These are phyloP conservation scores for Scheffersomyces amazonensis DNA, from an alignment of 805 yeast genomes.

Conservation along the genomic window DNA sequence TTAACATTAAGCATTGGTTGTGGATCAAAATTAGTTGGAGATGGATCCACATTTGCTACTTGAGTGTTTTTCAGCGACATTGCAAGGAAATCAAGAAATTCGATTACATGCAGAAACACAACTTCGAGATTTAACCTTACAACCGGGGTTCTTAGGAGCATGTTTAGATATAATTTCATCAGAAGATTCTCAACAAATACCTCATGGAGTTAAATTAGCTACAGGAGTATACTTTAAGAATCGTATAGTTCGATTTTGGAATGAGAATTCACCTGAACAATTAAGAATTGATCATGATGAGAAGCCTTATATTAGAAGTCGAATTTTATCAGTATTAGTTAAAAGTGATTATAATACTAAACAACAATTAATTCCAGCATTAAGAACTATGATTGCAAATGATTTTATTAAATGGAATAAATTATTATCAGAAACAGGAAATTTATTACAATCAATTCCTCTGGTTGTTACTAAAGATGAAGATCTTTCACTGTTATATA, in stretches of 20 bases:
- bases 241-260: constrained; percentile 65
- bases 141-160: constrained; percentile 77
- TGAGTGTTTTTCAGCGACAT: constrained; percentile 76
- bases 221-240: constrained; percentile 86
- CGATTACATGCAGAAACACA: constrained; percentile 71
- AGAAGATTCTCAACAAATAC: constrained; percentile 3
- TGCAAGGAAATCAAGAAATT: constrained; percentile 58
- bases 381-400: constrained; percentile 27
- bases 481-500: constrained; percentile 37
- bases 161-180: constrained; percentile 66
- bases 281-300: constrained; percentile 60
- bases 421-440: constrained; percentile 29
- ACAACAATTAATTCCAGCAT: constrained; percentile 37
- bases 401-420: constrained; percentile 37
- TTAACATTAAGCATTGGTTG: no score
- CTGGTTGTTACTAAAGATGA: constrained; percentile 9
- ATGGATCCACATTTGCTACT: constrained; percentile 73
- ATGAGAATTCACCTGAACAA: constrained; percentile 15
- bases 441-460: constrained; percentile 19
- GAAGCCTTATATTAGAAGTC: constrained; percentile 66
- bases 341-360: constrained; percentile 27
- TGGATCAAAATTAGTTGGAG: no score
- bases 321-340: constrained; percentile 64
- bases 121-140: constrained; percentile 52
- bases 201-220: constrained; percentile 53